phyloP scores from a whole-genome alignment of 495 filamentous ascomycete genomes.

The Tuber umbilicatum region DNA sequence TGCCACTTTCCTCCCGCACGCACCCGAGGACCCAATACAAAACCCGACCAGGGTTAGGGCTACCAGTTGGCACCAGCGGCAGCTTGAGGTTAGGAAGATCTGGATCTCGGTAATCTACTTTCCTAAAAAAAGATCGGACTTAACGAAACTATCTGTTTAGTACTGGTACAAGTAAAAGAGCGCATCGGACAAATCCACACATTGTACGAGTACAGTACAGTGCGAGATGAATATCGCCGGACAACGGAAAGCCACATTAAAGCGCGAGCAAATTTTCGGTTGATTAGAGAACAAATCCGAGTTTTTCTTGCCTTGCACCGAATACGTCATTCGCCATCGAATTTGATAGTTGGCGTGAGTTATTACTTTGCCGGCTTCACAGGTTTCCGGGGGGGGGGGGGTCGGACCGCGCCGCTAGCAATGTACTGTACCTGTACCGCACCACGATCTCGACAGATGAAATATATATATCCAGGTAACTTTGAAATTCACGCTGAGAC shows the following conservation, averaged over 20 bases:
- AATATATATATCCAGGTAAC: not conserved
- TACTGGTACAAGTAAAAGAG: not conserved
- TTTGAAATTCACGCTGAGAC: not conserved
- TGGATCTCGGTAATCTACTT: constrained; percentile 3
- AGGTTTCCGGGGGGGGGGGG: not conserved
- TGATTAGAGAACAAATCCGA: not conserved
- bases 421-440: not conserved
- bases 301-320: not conserved
- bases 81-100: not conserved
- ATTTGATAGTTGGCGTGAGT: not conserved
- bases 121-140: constrained; percentile 2
- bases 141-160: not conserved
- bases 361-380: not conserved
- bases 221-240: not conserved
- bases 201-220: not conserved
- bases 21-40: not conserved
- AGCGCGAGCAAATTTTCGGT: not conserved
- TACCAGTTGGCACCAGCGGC: not conserved
- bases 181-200: not conserved
- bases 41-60: constrained; percentile 1
- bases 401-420: not conserved
- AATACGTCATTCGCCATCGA: not conserved
- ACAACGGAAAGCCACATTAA: not conserved
- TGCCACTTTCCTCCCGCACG: not conserved
- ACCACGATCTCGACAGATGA: not conserved